These are phyloP conservation scores for Tolypocladium ovalisporum DNA, from an alignment of 2,329 filamentous ascomycete species.

Conservation along the genomic window DNA sequence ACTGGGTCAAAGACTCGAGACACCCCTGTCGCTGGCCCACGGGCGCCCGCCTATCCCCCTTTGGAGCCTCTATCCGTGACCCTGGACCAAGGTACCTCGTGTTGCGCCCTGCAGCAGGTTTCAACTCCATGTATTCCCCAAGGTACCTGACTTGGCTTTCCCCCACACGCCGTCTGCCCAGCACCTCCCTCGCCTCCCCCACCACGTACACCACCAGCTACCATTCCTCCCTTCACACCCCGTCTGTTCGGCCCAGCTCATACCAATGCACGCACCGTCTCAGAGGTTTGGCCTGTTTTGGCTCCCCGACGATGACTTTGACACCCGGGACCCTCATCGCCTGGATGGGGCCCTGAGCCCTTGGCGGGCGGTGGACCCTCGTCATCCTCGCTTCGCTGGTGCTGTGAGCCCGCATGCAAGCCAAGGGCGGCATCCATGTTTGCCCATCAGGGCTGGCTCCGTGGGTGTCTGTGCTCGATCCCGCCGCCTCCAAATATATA, in stretches of 20 bases:
- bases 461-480: background rate
- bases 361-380: background rate
- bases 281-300: constrained; percentile 8
- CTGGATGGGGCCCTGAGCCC: constrained; percentile 1
- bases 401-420: constrained; percentile 2
- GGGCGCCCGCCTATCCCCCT: background rate
- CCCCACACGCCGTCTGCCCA: background rate
- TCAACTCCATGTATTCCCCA: background rate
- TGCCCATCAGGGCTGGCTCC: background rate
- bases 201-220: constrained; percentile 1
- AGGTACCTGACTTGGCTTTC: background rate
- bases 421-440: background rate
- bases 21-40: background rate
- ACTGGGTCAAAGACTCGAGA: background rate
- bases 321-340: constrained; percentile 4
- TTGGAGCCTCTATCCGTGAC: background rate
- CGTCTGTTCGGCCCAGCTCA: background rate
- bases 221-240: background rate
- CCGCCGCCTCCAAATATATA: constrained; percentile 1
- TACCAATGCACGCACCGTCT: constrained; percentile 8
- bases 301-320: constrained; percentile 5
- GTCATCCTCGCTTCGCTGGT: constrained; percentile 1
- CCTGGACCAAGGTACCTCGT: background rate
- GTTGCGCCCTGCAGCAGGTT: background rate
- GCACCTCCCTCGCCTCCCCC: background rate